A percentile compares a stretch with the other conserved stretches of the same genome.
phyloP scores from a whole-genome alignment of 73 alveolate genomes.

The Paraurostyla sp. region DNA sequence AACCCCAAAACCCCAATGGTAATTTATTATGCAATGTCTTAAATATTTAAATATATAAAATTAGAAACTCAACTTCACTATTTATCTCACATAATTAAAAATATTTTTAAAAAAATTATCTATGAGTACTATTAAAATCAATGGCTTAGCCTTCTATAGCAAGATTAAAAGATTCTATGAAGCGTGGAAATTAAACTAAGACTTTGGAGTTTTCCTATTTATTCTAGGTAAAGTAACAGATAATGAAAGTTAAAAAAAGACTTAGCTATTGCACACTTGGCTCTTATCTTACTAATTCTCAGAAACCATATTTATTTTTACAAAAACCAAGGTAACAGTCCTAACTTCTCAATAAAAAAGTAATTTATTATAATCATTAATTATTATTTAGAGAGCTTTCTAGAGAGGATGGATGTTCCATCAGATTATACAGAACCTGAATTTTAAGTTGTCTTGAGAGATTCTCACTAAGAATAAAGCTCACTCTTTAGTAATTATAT shows the following conservation, averaged over 20 bases:
- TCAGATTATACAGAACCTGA: slow-evolving; percentile 34
- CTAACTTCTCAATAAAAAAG: slow-evolving; percentile 61
- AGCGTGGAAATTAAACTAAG: background rate
- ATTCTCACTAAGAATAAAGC: slow-evolving; percentile 18
- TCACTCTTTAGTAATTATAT: background rate
- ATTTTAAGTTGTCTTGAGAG: slow-evolving; percentile 42
- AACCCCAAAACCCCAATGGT: slow-evolving; percentile 15
- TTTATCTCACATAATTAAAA: background rate
- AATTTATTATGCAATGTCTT: background rate
- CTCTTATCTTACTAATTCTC: slow-evolving; percentile 69
- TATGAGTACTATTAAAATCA: background rate
- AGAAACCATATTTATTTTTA: slow-evolving; percentile 62
- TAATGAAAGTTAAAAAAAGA: slow-evolving; percentile 12
- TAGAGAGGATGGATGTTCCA: slow-evolving; percentile 24
- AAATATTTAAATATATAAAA: background rate
- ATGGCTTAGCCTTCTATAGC: background rate
- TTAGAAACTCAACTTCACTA: background rate
- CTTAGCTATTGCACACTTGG: slow-evolving; percentile 56
- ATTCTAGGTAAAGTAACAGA: slow-evolving; percentile 35
- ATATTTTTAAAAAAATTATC: background rate
- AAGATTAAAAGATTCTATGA: slow-evolving; percentile 7
- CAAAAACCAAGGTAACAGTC: slow-evolving; percentile 50
- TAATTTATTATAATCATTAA: background rate
- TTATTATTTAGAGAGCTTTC: slow-evolving; percentile 1
- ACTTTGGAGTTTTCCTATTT: background rate